Evolutionary conservation across 129 eudicot genomes (phyloP).

Genomic region (Centrapalus pauciflorus): DNA sequence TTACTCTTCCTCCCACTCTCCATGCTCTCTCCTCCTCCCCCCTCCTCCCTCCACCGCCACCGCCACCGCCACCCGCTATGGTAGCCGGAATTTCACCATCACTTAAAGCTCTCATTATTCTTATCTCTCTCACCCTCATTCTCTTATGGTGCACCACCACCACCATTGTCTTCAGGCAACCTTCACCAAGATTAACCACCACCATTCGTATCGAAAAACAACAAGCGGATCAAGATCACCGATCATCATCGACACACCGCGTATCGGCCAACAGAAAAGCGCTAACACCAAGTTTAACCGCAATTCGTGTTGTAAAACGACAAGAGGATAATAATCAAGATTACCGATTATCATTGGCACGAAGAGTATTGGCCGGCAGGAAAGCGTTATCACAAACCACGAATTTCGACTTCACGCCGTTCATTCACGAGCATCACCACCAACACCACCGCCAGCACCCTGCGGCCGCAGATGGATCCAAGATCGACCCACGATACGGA

Average conservation of each 20-base stretch:
- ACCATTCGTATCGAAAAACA: neutral
- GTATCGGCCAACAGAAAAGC: conserved; percentile 6
- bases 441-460: conserved; percentile 10
- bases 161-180: neutral
- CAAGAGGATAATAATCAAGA: conserved; percentile 8
- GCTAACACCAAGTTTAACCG: neutral
- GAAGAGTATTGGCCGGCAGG: conserved; percentile 7
- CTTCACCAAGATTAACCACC: neutral
- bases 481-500: conserved; percentile 45
- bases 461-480: neutral
- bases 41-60: conserved; percentile 12
- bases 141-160: conserved; percentile 20
- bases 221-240: conserved; percentile 1
- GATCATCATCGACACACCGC: conserved; percentile 1
- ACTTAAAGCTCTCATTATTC: conserved; percentile 11
- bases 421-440: conserved; percentile 30
- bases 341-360: neutral
- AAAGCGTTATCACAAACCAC: conserved; percentile 2
- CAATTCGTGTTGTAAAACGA: neutral
- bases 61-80: conserved; percentile 31
- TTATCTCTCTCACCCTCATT: conserved; percentile 15
- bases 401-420: conserved; percentile 45
- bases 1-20: conserved; percentile 4
- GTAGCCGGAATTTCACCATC: conserved; percentile 22
- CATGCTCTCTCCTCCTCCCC: conserved; percentile 25